Percentiles rank a stretch among this genome's conserved stretches.
phyloP scores from a whole-genome alignment of 2,329 filamentous ascomycete genomes.

The Colletotrichum musae region DNA sequence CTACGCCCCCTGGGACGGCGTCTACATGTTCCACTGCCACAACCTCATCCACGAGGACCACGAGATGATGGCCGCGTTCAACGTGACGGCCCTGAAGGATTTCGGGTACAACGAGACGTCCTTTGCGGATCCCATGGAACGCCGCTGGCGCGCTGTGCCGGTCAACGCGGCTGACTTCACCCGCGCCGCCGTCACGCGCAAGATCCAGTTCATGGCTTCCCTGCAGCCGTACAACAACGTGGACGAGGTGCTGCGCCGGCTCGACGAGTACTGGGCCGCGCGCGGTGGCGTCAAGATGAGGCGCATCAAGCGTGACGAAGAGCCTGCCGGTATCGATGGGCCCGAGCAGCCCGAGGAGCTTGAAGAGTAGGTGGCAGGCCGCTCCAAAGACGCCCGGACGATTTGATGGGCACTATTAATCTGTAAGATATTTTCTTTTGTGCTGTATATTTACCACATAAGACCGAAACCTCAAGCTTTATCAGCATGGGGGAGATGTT shows the following conservation, averaged over 20 bases:
- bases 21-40: conserved; percentile 66
- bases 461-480: too few species aligned
- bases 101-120: conserved; percentile 56
- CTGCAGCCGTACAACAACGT: conserved; percentile 37
- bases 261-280: conserved; percentile 19
- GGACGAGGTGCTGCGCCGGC: conserved; percentile 4
- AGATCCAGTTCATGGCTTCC: conserved; percentile 32
- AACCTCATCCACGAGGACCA: conserved; percentile 62
- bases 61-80: conserved; percentile 64
- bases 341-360: background rate
- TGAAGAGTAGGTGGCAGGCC: too few species aligned
- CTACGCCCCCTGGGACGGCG: conserved; percentile 67
- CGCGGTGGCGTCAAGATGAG: conserved; percentile 19
- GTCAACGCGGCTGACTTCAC: conserved; percentile 13
- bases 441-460: too few species aligned
- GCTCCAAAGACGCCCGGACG: too few species aligned
- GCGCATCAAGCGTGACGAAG: background rate
- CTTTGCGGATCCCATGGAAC: conserved; percentile 56
- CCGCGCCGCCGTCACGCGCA: conserved; percentile 13
- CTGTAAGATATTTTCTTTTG: too few species aligned
- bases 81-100: conserved; percentile 54
- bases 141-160: conserved; percentile 48
- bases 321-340: background rate
- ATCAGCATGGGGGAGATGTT: too few species aligned
- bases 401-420: too few species aligned